Base-by-base conservation (phyloP, 1,139 yeast species). In the Nakaseomyces sp. region DNA sequence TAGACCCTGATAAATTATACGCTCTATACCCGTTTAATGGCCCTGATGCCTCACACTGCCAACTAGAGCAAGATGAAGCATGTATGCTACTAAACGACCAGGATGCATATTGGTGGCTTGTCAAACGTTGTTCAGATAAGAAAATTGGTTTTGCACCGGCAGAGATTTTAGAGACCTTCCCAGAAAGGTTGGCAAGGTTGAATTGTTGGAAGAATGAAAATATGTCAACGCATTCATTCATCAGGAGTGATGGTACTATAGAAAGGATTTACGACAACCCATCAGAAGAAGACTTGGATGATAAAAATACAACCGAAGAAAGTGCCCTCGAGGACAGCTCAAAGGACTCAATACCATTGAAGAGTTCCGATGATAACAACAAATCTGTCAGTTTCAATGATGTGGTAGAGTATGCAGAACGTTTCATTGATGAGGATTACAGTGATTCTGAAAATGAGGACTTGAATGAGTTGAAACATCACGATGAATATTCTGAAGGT, bases 51-150 rank as follows among this genome's bases (percentile, higher is more conserved):
- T 88, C 94, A 44, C 98, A 91, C 66, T 85, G 95, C 51, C 79
- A 82, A 43, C 73, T 91, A 7, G 63, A 70, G 22, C 77, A 87
- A 54, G 93, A 93, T 56, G 96, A 88, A 56, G 81, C 95, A 1
- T 91, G 93, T 49, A 70, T 76, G 40, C 68, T 91, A 29, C 67
- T 91, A 30, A 89, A 88, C 57, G 98, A 91, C 58, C 80, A 84
- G 46, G 96, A 91, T 63, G 77, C 87, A 48, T 91, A 91, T 66
- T 91, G 98, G 98, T 91, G 98, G 98, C 68, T 89, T 12, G 89
- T 91, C 24, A 74, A 80, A 47, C 78, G 86, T 53, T 71, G 80
- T 46, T 71, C 73, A 40, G 87, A 82, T 60, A 79, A 75, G 64
- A 77, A 77, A 56, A 74, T 88, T 44, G 98, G 97, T 3, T 93